Conservation (phyloP, 305 asterid genomes). For the Solanum hybrid region DNA sequence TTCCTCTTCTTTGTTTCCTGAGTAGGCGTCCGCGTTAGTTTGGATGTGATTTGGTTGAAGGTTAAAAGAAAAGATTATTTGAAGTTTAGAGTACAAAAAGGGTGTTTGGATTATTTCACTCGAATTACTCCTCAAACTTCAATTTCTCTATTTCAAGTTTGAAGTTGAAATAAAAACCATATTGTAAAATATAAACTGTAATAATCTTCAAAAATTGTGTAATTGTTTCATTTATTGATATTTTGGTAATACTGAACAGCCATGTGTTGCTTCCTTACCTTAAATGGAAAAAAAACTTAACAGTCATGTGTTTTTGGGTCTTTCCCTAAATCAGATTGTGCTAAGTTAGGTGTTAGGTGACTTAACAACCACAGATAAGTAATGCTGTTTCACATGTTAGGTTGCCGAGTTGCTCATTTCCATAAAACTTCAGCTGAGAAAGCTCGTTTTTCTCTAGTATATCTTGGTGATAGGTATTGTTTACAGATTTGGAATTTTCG, state of each 20-base stretch:
- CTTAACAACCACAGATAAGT: not conserved
- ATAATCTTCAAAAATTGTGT: not conserved
- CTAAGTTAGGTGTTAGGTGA: not conserved
- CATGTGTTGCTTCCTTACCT: not conserved
- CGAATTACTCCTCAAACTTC: not conserved
- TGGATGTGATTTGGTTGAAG: not conserved
- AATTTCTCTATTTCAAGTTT: not conserved
- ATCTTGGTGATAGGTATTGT: not conserved
- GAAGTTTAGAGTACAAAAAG: not conserved
- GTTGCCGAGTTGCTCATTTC: not conserved
- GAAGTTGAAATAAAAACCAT: not conserved
- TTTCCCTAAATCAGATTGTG: not conserved
- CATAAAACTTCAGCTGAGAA: not conserved
- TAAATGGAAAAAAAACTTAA: not conserved
- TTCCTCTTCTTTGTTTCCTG: not conserved
- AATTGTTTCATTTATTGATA: not conserved
- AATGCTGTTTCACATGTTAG: not conserved
- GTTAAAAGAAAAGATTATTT: not conserved
- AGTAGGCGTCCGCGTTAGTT: not conserved
- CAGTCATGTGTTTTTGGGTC: not conserved
- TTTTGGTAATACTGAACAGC: not conserved
- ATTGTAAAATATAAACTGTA: not conserved
- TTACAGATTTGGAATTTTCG: not conserved
- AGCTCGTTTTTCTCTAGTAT: not conserved
- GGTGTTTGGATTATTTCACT: not conserved